A percentile compares a stretch with the other conserved stretches of the same genome.
Conservation (phyloP, 176 grass and related monocot species). For the Carex kokanica region DNA sequence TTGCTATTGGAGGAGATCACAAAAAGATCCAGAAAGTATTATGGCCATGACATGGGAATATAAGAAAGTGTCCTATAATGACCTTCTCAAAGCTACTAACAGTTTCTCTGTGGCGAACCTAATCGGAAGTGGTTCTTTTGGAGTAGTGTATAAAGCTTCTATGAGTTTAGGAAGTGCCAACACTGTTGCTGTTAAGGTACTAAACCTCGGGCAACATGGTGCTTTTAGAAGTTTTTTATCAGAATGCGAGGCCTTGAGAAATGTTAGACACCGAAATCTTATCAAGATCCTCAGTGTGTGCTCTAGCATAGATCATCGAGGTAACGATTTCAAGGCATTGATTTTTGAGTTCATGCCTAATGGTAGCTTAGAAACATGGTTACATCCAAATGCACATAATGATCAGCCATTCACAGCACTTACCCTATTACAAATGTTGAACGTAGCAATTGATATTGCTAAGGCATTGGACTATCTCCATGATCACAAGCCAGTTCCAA, state of each 20-base stretch:
- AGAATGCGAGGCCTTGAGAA: constrained; percentile 52
- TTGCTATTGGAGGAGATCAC: constrained; percentile 6
- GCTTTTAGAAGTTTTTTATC: constrained; percentile 47
- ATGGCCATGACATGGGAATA: constrained; percentile 6
- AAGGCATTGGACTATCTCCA: constrained; percentile 46
- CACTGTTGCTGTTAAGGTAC: constrained; percentile 47
- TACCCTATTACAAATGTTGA: constrained; percentile 30
- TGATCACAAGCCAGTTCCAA: constrained; percentile 29
- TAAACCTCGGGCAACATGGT: constrained; percentile 42
- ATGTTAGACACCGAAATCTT: constrained; percentile 52
- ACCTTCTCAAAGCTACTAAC: constrained; percentile 45
- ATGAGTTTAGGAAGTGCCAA: constrained; percentile 17
- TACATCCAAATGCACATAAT: constrained; percentile 23
- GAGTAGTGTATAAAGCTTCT: constrained; percentile 39
- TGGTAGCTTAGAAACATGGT: constrained; percentile 36
- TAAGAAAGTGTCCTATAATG: constrained; percentile 37
- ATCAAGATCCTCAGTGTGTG: constrained; percentile 45
- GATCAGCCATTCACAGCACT: background rate
- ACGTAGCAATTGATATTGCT: constrained; percentile 44
- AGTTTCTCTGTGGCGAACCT: constrained; percentile 38
- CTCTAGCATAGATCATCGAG: constrained; percentile 40
- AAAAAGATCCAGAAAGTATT: background rate
- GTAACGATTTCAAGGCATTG: constrained; percentile 49
- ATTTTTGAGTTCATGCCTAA: constrained; percentile 49
- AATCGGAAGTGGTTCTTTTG: constrained; percentile 40